phyloP scores from a whole-genome alignment of 441 rosid genomes.

The Corymbia citriodora region DNA sequence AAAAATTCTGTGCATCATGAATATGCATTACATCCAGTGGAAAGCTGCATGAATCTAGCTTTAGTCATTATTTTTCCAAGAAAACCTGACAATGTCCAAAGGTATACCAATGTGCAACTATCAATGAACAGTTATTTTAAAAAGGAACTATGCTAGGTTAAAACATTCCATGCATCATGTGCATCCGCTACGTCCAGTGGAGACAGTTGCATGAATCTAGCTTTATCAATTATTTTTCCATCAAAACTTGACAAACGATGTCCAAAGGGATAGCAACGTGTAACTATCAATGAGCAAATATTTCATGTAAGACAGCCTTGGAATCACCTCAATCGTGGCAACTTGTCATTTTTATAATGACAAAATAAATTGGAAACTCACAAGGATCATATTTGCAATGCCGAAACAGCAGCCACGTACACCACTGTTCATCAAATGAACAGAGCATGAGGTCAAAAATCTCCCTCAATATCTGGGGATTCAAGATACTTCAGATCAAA shows the following conservation, averaged over 20 bases:
- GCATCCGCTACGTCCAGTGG: not conserved
- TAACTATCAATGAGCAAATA: not conserved
- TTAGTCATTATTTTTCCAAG: not conserved
- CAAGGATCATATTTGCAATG: constrained; percentile 95
- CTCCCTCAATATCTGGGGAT: constrained; percentile 5
- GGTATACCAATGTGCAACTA: not conserved
- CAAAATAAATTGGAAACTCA: constrained; percentile 32
- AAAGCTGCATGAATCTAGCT: not conserved
- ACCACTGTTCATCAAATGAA: constrained; percentile 57
- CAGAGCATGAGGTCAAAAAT: constrained; percentile 23
- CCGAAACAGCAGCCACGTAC: constrained; percentile 89
- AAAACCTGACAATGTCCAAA: not conserved
- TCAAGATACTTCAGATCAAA: not conserved
- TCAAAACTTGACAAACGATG: not conserved
- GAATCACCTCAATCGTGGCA: not conserved
- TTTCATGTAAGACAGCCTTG: not conserved
- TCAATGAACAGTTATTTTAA: not conserved
- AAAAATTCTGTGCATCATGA: not conserved
- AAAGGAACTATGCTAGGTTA: not conserved
- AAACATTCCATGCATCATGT: not conserved
- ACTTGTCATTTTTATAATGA: not conserved
- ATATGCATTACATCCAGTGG: not conserved
- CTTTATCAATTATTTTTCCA: not conserved
- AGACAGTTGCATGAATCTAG: not conserved
- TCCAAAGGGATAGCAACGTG: not conserved